Percentiles rank a stretch among this genome's conserved stretches.
These are phyloP conservation scores for Nannochloropsis gaditana DNA, from an alignment of 108 stramenopile genomes.

Conservation along the genomic window DNA sequence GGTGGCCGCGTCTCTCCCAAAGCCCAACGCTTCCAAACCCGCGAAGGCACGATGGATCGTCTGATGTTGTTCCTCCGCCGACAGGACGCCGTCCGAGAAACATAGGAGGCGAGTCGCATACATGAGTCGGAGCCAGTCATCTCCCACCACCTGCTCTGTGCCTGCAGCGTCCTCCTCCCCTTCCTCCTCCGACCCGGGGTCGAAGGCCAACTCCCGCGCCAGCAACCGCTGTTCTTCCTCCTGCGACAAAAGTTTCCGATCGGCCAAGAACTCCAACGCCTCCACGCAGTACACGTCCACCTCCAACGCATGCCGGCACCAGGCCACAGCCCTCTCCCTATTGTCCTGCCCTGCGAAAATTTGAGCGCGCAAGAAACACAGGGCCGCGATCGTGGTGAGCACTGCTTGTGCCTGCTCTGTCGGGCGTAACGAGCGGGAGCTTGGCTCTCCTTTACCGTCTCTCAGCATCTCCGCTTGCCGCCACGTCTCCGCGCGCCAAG, in stretches of 20 bases:
- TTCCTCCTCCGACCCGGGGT: not conserved
- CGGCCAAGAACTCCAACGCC: slow-evolving; percentile 26
- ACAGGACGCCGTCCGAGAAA: slow-evolving; percentile 18
- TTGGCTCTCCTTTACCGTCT: too few relatives aligned
- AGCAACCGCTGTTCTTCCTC: not conserved
- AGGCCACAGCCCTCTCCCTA: slow-evolving; percentile 30
- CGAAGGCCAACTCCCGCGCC: not conserved
- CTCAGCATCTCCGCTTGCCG: too few relatives aligned
- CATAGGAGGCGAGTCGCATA: slow-evolving; percentile 27
- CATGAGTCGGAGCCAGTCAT: slow-evolving; percentile 31
- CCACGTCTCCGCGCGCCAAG: too few relatives aligned
- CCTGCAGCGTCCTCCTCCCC: not conserved
- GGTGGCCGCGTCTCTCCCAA: slow-evolving; percentile 33
- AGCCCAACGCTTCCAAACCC: slow-evolving; percentile 24
- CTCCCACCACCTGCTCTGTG: not conserved
- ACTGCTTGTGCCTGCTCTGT: not conserved
- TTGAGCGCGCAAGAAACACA: slow-evolving; percentile 2
- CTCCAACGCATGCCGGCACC: slow-evolving; percentile 40
- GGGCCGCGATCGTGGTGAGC: not conserved
- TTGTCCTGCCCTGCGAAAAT: slow-evolving; percentile 30
- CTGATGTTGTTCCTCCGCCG: not conserved
- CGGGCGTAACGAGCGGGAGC: too few relatives aligned
- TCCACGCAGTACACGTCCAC: slow-evolving; percentile 42
- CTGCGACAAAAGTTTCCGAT: not conserved
- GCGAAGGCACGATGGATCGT: not conserved